Evolutionary conservation across 805 yeast species (phyloP).

Genomic region (Blastobotrys terrestris): DNA sequence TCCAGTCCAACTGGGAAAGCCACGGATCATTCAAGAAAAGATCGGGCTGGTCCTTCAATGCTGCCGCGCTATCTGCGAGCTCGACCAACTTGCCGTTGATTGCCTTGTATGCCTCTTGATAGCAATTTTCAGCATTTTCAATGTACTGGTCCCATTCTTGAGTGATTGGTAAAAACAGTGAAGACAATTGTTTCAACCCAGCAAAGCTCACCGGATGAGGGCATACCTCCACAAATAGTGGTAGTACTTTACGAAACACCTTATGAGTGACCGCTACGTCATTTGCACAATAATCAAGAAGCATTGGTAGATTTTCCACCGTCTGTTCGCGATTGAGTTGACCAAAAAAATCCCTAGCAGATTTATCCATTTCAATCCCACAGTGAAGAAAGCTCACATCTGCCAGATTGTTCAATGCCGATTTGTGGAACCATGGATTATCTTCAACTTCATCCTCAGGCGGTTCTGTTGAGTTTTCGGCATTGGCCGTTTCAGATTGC

Average conservation of each 20-base stretch:
- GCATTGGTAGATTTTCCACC: conserved; percentile 47
- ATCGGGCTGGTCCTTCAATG: conserved; percentile 36
- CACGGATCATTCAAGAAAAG: conserved; percentile 64
- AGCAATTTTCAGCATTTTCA: conserved; percentile 58
- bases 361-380: conserved; percentile 58
- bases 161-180: conserved; percentile 74
- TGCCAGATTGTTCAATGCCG: conserved; percentile 72
- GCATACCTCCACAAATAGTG: conserved; percentile 56
- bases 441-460: conserved; percentile 27
- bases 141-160: conserved; percentile 67
- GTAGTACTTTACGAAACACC: conserved; percentile 64
- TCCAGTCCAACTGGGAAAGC: conserved; percentile 89
- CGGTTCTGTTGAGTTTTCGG: conserved; percentile 7
- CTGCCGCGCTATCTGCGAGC: conserved; percentile 56
- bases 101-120: conserved; percentile 48
- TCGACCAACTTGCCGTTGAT: conserved; percentile 54
- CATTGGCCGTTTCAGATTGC: conserved; percentile 17
- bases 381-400: conserved; percentile 80
- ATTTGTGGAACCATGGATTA: conserved; percentile 74
- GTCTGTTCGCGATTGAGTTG: conserved; percentile 49
- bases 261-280: conserved; percentile 75
- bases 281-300: conserved; percentile 75
- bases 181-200: conserved; percentile 68
- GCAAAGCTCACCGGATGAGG: conserved; percentile 96
- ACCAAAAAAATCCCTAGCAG: conserved; percentile 55